Evolutionary conservation across 2,329 filamentous ascomycete species (phyloP).

Genomic region (Graphium sp.): DNA sequence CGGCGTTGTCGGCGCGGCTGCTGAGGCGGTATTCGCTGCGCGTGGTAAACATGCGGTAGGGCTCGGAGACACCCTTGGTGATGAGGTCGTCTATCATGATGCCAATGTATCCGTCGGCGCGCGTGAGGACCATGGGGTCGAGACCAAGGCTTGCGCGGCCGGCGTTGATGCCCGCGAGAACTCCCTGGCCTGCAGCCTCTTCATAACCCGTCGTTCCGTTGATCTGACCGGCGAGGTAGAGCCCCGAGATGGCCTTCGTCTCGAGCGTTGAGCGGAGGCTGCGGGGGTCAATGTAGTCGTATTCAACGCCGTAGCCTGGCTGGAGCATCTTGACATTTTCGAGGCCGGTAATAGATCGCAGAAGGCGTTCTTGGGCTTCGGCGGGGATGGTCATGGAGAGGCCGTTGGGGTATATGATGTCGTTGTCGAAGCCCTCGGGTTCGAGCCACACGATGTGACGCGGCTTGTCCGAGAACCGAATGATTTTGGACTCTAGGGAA

Average conservation of each 20-base stretch:
- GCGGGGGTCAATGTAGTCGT: constrained; percentile 93
- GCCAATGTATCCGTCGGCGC: constrained; percentile 89
- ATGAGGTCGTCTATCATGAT: constrained; percentile 98
- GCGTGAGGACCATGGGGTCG: constrained; percentile 48
- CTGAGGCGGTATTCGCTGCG: constrained; percentile 92
- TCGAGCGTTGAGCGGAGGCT: constrained; percentile 78
- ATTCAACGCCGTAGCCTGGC: constrained; percentile 92
- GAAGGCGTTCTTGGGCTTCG: constrained; percentile 67
- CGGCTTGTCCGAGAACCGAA: constrained; percentile 67
- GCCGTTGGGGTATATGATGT: constrained; percentile 89
- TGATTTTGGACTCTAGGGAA: constrained; percentile 84
- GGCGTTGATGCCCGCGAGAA: constrained; percentile 87
- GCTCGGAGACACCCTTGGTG: constrained; percentile 91
- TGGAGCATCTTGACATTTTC: constrained; percentile 87
- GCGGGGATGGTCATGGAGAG: constrained; percentile 92
- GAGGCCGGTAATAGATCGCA: constrained; percentile 77
- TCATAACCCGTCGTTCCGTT: constrained; percentile 98
- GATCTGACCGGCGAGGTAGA: constrained; percentile 91
- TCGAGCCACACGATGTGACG: constrained; percentile 92
- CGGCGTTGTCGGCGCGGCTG: constrained; percentile 84
- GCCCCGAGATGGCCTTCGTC: constrained; percentile 75
- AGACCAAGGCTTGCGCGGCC: constrained; percentile 60
- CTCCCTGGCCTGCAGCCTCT: constrained; percentile 85
- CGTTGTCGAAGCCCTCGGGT: constrained; percentile 81
- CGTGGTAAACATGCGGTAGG: constrained; percentile 96